phyloP scores from a whole-genome alignment of 148 eudicot genomes.

The Tetragonia tetragonoides region DNA sequence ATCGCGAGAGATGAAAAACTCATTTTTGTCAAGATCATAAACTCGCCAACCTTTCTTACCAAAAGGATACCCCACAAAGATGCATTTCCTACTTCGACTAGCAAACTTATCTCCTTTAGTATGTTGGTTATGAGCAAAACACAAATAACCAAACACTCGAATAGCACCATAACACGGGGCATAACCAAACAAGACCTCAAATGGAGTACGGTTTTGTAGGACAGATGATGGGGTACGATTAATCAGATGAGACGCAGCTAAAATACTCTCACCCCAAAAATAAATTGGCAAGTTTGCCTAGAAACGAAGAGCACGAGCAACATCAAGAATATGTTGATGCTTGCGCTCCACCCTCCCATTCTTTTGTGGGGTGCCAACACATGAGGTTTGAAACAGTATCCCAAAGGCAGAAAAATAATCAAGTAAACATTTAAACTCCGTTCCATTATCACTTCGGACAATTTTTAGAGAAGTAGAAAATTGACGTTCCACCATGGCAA shows the following conservation, averaged over 20 bases:
- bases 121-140: background rate
- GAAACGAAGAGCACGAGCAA: background rate
- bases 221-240: background rate
- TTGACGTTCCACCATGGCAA: background rate
- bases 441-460: conserved; percentile 7
- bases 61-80: background rate
- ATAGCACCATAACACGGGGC: background rate
- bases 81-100: background rate
- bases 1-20: background rate
- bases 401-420: background rate
- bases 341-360: conserved; percentile 12
- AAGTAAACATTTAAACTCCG: background rate
- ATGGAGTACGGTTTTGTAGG: background rate
- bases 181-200: background rate
- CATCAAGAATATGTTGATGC: background rate
- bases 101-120: background rate
- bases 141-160: background rate
- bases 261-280: conserved; percentile 9
- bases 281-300: background rate
- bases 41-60: background rate
- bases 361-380: conserved; percentile 1
- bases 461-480: background rate
- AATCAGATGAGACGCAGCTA: conserved; percentile 1
- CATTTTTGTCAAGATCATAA: background rate
- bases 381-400: background rate